Evolutionary conservation across 1,139 yeast genomes (phyloP).

Genomic region (Protomyces pachydermus): DNA sequence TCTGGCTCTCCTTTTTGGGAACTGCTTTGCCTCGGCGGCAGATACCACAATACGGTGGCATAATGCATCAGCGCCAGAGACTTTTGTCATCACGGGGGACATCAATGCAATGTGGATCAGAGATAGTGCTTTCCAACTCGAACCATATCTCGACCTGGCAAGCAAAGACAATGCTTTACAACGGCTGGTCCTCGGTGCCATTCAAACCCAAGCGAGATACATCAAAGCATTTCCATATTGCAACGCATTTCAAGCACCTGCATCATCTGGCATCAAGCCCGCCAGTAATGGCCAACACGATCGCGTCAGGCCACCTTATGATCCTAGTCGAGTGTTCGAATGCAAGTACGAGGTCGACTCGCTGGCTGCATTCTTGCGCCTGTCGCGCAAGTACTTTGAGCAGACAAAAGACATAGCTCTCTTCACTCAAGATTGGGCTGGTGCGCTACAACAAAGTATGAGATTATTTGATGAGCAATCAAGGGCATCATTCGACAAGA

Average conservation of each 20-base stretch:
- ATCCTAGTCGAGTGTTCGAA: conserved; percentile 61
- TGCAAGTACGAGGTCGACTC: conserved; percentile 89
- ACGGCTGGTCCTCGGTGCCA: conserved; percentile 66
- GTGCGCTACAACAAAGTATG: conserved; percentile 54
- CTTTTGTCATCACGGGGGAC: conserved; percentile 74
- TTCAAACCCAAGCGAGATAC: conserved; percentile 60
- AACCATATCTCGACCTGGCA: conserved; percentile 63
- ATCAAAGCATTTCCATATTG: conserved; percentile 21
- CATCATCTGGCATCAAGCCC: neutral
- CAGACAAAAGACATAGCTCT: conserved; percentile 52
- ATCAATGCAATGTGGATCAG: conserved; percentile 82
- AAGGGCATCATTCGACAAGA: conserved; percentile 55
- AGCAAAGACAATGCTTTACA: conserved; percentile 51
- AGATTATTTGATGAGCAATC: conserved; percentile 58
- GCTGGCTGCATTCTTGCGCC: conserved; percentile 70
- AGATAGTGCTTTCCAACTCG: conserved; percentile 77
- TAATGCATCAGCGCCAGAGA: conserved; percentile 42
- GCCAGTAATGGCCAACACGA: neutral
- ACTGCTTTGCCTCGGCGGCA: conserved; percentile 78
- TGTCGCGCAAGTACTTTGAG: conserved; percentile 64
- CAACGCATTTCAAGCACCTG: conserved; percentile 27
- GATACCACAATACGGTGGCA: conserved; percentile 86
- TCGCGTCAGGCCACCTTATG: conserved; percentile 5
- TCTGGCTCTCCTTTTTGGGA: conserved; percentile 69
- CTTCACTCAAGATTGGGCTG: conserved; percentile 53